These are phyloP conservation scores for Alternaria conjuncta DNA, from an alignment of 2,329 filamentous ascomycete genomes.

Conservation along the genomic window DNA sequence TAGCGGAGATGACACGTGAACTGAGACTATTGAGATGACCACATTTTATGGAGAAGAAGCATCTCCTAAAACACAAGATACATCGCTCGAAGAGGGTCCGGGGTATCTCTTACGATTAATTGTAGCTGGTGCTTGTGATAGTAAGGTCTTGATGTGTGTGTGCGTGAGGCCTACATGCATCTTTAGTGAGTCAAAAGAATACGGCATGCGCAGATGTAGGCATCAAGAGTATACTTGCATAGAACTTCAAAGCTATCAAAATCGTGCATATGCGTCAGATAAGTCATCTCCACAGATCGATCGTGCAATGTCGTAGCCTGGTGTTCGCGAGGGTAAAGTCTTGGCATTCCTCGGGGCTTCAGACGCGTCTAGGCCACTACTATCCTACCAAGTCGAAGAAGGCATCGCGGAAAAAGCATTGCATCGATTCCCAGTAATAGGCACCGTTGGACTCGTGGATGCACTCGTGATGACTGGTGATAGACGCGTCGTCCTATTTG, in stretches of 20 bases:
- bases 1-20: slow-evolving; percentile 70
- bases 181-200: neutral
- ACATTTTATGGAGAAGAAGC: slow-evolving; percentile 85
- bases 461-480: neutral
- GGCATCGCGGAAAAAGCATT: neutral
- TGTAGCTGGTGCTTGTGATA: slow-evolving; percentile 58
- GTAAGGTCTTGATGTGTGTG: neutral
- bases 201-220: neutral
- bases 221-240: neutral
- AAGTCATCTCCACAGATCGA: neutral
- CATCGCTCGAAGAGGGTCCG: slow-evolving; percentile 76
- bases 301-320: neutral
- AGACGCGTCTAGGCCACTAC: neutral
- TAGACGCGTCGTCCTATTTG: neutral
- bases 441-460: neutral
- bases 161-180: neutral
- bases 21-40: slow-evolving; percentile 49
- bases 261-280: neutral
- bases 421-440: neutral
- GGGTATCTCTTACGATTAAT: slow-evolving; percentile 81
- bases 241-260: neutral
- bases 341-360: neutral
- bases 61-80: slow-evolving; percentile 52
- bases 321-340: neutral
- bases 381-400: neutral